Base-by-base conservation (phyloP, 2,329 filamentous ascomycete genomes). In the Colletotrichum viniferum region DNA sequence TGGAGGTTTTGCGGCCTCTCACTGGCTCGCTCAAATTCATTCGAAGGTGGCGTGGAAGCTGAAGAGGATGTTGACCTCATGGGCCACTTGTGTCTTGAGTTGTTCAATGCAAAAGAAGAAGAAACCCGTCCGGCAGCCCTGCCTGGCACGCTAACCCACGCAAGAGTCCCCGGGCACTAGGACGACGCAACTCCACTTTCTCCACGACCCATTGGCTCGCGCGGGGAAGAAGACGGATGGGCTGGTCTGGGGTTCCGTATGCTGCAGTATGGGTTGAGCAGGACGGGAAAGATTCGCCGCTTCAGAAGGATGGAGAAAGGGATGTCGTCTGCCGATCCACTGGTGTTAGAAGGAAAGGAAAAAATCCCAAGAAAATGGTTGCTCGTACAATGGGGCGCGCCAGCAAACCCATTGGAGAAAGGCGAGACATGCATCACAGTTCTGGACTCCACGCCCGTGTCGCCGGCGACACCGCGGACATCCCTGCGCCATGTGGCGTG, bases 201-300 rank as follows among this genome's bases (percentile, higher is more conserved):
- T 74, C 73, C 69, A 63, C 62, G 73, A 68, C 63, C 73, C 69
- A 75, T 73, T 67, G 58, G 69, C 69, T 68, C 36, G 69, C 73
- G 69, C 69, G 73, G 73, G 73, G 69, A 73, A 73, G 56, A 34
- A 65, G 36, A 38, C 38, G 21, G 56, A 30, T 62, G 13, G 30
- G 32, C 69, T 71, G 36, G 71, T 73, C 73, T 63, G 73, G 73
- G 69, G 73, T 32, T 52, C 94, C 79, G 62, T 61, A 16, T 61
- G 34, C 14, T 26, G 28, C 30, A 9, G 66, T 21, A 65, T 52
- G 62, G 36, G 18, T 21, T 65, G 62, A 36, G 21, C 18, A 21
- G 30, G 24, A 63, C 61, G 26, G 24, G n/a, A 63, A 24, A 63
- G 32, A 34, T 7, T 21, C n/a, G 24, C 36, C 61, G 24, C 32